These are phyloP conservation scores for Boletus sp. DNA, from an alignment of 768 basidiomycete genomes.

Conservation along the genomic window DNA sequence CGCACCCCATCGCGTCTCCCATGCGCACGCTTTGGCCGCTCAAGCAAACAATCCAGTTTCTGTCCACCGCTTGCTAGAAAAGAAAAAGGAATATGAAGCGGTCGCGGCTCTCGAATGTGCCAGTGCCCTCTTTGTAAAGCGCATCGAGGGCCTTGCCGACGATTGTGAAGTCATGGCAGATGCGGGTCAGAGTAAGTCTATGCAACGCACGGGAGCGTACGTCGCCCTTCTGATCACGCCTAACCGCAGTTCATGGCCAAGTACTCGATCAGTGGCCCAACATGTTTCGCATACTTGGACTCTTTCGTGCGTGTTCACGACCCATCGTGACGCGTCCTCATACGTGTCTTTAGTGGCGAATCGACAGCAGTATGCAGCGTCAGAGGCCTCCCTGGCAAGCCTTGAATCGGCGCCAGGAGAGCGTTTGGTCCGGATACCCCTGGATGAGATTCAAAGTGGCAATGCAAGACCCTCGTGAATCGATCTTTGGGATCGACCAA, in stretches of 20 bases:
- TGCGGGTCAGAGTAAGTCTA: constrained; percentile 58
- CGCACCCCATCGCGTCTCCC: constrained; percentile 48
- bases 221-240: not conserved
- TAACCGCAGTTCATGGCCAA: constrained; percentile 62
- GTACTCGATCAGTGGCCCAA: constrained; percentile 78
- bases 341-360: constrained; percentile 42
- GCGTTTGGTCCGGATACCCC: constrained; percentile 68
- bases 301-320: constrained; percentile 52
- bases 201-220: too few species aligned
- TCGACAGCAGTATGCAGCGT: constrained; percentile 33
- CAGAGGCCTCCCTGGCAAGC: constrained; percentile 19
- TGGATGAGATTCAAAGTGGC: constrained; percentile 55
- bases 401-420: constrained; percentile 41
- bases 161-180: constrained; percentile 78
- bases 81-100: constrained; percentile 79
- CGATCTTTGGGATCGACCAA: not conserved
- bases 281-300: constrained; percentile 73
- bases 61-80: constrained; percentile 58
- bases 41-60: constrained; percentile 47
- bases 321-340: not conserved
- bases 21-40: constrained; percentile 36
- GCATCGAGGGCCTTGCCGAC: constrained; percentile 64
- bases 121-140: constrained; percentile 58
- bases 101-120: constrained; percentile 69
- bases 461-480: constrained; percentile 11